phyloP scores from a whole-genome alignment of 768 basidiomycete genomes.

The Dendrothele bispora region DNA sequence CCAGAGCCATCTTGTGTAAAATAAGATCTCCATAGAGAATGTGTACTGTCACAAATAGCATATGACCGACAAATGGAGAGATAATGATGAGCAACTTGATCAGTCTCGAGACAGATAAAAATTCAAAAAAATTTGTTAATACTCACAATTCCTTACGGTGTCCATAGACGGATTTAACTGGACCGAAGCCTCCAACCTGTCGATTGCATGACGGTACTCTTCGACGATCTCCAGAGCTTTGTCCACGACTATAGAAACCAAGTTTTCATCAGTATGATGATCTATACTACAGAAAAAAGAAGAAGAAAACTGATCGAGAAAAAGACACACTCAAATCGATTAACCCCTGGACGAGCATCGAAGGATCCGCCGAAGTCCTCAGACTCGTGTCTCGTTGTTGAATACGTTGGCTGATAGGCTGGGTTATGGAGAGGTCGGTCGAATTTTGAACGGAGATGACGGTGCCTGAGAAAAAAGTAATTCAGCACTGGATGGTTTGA shows the following conservation, averaged over 20 bases:
- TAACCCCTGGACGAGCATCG: conserved; percentile 46
- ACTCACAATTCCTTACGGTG: conserved; percentile 53
- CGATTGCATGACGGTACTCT: conserved; percentile 61
- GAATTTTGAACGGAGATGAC: conserved; percentile 55
- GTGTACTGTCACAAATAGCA: conserved; percentile 49
- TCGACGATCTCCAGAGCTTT: conserved; percentile 64
- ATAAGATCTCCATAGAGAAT: conserved; percentile 76
- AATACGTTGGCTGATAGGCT: conserved; percentile 40
- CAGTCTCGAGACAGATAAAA: no score
- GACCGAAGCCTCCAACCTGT: conserved; percentile 56
- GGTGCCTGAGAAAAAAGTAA: conserved; percentile 36
- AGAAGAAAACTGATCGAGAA: conserved; percentile 18
- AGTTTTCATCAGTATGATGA: no score
- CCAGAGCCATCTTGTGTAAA: conserved; percentile 71
- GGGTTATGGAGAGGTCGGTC: conserved; percentile 14
- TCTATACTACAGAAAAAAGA: no score
- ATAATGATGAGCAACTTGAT: no score
- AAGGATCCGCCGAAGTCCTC: conserved; percentile 42
- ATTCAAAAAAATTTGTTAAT: neutral
- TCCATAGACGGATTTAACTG: conserved; percentile 59
- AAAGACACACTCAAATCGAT: conserved; percentile 33
- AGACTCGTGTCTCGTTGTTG: conserved; percentile 41
- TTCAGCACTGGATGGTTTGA: neutral
- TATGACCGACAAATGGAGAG: neutral
- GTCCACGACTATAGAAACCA: conserved; percentile 52